Conservation (phyloP, 805 yeast genomes). For the Candida suzukii region DNA sequence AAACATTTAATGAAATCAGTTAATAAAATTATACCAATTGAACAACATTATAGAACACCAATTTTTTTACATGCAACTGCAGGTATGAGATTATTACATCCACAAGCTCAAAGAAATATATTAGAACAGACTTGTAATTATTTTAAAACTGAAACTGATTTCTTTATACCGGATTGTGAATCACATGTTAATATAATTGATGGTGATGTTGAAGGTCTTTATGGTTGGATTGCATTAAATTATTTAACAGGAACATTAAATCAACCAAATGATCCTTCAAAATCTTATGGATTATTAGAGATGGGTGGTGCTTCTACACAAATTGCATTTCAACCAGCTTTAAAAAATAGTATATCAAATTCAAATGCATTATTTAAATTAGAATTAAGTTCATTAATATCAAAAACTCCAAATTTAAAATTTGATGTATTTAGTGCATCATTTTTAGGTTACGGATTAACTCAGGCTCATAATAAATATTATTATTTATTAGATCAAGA, state of each 20-base stretch:
- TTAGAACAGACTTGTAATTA: slow-evolving; percentile 44
- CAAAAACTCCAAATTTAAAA: slow-evolving; percentile 17
- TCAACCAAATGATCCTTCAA: slow-evolving; percentile 24
- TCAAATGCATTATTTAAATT: slow-evolving; percentile 38
- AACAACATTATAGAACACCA: slow-evolving; percentile 58
- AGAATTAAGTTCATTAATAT: slow-evolving; percentile 29
- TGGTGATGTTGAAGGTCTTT: slow-evolving; percentile 61
- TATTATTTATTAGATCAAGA: slow-evolving; percentile 15
- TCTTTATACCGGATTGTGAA: slow-evolving; percentile 54
- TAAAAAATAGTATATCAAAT: slow-evolving; percentile 36
- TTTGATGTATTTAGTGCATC: slow-evolving; percentile 46
- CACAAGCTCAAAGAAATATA: slow-evolving; percentile 36
- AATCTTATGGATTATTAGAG: slow-evolving; percentile 51
- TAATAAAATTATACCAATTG: slow-evolving; percentile 45
- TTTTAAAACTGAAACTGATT: slow-evolving; percentile 37
- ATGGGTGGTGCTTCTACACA: slow-evolving; percentile 66
- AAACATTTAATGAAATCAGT: slow-evolving; percentile 41
- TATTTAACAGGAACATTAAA: slow-evolving; percentile 40
- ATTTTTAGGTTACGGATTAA: slow-evolving; percentile 54
- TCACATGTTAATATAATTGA: slow-evolving; percentile 53
- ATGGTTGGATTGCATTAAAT: slow-evolving; percentile 62
- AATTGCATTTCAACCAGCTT: slow-evolving; percentile 54
- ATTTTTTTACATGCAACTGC: slow-evolving; percentile 66
- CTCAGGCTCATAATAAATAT: slow-evolving; percentile 45
- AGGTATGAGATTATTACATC: slow-evolving; percentile 54